Conservation (phyloP, 2,329 filamentous ascomycete species). For the Leptographium galeiforme region DNA sequence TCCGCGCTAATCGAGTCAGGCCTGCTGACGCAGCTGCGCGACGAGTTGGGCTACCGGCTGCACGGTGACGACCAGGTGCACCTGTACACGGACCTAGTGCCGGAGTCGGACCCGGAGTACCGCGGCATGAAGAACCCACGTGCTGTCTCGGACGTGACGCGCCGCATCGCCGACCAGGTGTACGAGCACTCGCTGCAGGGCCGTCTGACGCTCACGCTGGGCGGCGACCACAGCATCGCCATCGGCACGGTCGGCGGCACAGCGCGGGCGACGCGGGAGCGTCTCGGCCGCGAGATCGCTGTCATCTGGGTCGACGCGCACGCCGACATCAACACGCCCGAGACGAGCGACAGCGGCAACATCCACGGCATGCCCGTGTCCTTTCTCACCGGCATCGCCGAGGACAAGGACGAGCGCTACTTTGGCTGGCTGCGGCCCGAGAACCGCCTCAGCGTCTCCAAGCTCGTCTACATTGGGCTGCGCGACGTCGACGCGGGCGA, state of each 20-base stretch:
- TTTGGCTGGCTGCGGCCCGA: slow-evolving; percentile 84
- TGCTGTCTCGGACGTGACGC: slow-evolving; percentile 73
- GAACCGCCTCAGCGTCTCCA: slow-evolving; percentile 55
- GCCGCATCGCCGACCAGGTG: slow-evolving; percentile 67
- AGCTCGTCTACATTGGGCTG: slow-evolving; percentile 93
- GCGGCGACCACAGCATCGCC: slow-evolving; percentile 92
- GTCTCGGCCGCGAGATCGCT: slow-evolving; percentile 69
- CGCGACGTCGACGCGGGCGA: slow-evolving; percentile 87
- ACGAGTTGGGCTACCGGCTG: slow-evolving; percentile 80
- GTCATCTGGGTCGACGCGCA: slow-evolving; percentile 99
- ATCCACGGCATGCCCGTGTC: slow-evolving; percentile 96
- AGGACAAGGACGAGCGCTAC: slow-evolving; percentile 59
- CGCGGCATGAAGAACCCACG: slow-evolving; percentile 90
- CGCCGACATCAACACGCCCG: slow-evolving; percentile 93
- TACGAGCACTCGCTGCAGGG: slow-evolving; percentile 76
- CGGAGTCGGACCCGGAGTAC: slow-evolving; percentile 60
- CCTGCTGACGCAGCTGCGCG: slow-evolving; percentile 66
- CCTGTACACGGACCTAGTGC: slow-evolving; percentile 64
- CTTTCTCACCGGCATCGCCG: slow-evolving; percentile 77
- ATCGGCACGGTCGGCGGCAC: slow-evolving; percentile 86
- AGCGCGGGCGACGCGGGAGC: slow-evolving; percentile 73
- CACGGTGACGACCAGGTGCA: slow-evolving; percentile 75
- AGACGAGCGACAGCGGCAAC: slow-evolving; percentile 80
- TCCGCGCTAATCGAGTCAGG: slow-evolving; percentile 80
- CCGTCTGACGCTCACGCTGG: slow-evolving; percentile 80